Percentiles rank a stretch among this genome's conserved stretches.
phyloP scores from a whole-genome alignment of 2,329 filamentous ascomycete species.

The Elsinoe perseae region DNA sequence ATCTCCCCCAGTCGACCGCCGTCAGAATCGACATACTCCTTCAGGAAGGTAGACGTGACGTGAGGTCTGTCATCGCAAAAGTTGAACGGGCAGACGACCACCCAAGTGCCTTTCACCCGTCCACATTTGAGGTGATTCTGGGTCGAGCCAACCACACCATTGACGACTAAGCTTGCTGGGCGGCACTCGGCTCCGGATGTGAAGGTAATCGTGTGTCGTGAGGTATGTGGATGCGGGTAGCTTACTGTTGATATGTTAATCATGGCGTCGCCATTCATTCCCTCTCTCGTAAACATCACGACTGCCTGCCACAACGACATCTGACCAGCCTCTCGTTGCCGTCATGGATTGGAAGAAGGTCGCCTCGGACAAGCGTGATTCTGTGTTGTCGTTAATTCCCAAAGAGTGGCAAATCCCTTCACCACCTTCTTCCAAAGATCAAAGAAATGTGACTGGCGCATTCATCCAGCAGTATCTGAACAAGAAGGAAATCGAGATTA shows the following conservation, averaged over 20 bases:
- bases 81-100: background rate
- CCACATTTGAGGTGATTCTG: background rate
- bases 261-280: background rate
- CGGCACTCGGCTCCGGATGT: conserved; percentile 10
- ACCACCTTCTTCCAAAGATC: conserved; percentile 43
- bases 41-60: conserved; percentile 10
- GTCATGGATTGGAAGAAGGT: conserved; percentile 40
- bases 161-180: conserved; percentile 2
- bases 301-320: background rate
- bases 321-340: background rate
- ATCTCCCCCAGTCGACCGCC: conserved; percentile 10
- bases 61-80: background rate
- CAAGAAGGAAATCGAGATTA: conserved; percentile 51
- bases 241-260: conserved; percentile 6
- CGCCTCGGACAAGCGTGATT: conserved; percentile 47
- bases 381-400: conserved; percentile 49
- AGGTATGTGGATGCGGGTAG: background rate
- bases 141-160: conserved; percentile 6
- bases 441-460: conserved; percentile 49
- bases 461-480: conserved; percentile 52
- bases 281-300: background rate
- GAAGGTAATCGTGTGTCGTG: background rate
- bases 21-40: conserved; percentile 8
- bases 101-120: background rate
- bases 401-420: conserved; percentile 46